phyloP scores from a whole-genome alignment of 345 rosid genomes.

The Arabidopsis suecica region DNA sequence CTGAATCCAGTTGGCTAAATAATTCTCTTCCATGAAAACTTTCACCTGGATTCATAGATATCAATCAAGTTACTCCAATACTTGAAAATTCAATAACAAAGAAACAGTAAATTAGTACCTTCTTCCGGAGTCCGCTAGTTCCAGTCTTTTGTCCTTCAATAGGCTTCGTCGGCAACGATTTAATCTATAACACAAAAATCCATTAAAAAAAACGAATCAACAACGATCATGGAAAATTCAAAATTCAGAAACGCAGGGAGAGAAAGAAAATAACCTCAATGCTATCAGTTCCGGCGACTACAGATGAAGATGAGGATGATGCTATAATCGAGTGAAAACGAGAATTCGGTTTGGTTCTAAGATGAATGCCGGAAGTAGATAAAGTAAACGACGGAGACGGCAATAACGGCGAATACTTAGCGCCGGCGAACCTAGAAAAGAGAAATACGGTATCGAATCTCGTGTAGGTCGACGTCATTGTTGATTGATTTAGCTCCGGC shows the following conservation, averaged over 20 bases:
- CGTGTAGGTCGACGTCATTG: constrained; percentile 51
- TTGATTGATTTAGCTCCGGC: neutral
- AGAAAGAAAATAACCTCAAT: constrained; percentile 55
- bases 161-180: constrained; percentile 74
- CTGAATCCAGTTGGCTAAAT: constrained; percentile 97
- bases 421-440: constrained; percentile 31
- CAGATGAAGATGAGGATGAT: constrained; percentile 54
- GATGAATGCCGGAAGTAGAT: constrained; percentile 43
- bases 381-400: constrained; percentile 39
- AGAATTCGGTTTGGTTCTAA: constrained; percentile 28
- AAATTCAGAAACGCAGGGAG: neutral
- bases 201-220: neutral
- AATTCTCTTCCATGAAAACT: constrained; percentile 86
- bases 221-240: neutral
- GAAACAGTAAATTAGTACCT: constrained; percentile 48
- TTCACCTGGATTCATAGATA: constrained; percentile 58
- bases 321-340: constrained; percentile 46
- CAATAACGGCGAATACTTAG: constrained; percentile 30
- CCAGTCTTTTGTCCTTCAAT: constrained; percentile 88
- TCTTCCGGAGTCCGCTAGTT: constrained; percentile 83
- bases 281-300: constrained; percentile 72
- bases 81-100: neutral
- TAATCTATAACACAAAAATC: constrained; percentile 46
- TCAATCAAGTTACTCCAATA: neutral
- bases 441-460: constrained; percentile 49